Conservation (phyloP, 257 asterid genomes). For the Capsicum pubescens region DNA sequence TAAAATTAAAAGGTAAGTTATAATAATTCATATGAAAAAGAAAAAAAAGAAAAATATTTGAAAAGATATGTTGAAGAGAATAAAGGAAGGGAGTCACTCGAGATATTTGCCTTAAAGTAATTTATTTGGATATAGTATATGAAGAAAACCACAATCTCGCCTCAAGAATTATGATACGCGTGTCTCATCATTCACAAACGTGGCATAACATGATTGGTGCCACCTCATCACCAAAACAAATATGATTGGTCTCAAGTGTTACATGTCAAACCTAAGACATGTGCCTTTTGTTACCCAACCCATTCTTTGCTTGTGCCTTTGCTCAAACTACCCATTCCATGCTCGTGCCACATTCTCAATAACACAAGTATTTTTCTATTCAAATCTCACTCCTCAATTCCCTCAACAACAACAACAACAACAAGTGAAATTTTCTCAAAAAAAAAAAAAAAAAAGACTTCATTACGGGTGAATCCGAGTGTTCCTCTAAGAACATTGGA, state of each 20-base stretch:
- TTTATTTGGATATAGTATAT: too few species aligned
- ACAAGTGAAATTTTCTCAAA: background rate
- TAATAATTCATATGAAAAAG: too few species aligned
- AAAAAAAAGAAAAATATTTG: too few species aligned
- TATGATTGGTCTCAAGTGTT: background rate
- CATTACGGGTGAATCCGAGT: background rate
- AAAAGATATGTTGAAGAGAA: too few species aligned
- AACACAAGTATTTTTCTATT: background rate
- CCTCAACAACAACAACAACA: background rate
- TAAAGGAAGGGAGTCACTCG: too few species aligned
- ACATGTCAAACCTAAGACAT: background rate
- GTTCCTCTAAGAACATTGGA: too few species aligned
- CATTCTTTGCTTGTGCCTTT: conserved; percentile 7
- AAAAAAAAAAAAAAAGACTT: background rate
- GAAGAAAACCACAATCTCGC: too few species aligned
- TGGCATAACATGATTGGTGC: background rate
- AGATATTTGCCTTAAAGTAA: too few species aligned
- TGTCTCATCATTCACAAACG: background rate
- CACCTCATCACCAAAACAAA: background rate
- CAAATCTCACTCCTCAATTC: background rate
- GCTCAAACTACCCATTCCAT: background rate
- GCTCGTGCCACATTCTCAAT: background rate
- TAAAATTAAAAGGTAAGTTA: too few species aligned
- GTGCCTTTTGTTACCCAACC: conserved; percentile 8
- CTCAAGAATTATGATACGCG: background rate